Evolutionary conservation across 768 basidiomycete species (phyloP).

Genomic region (Termitomyces titanicus): DNA sequence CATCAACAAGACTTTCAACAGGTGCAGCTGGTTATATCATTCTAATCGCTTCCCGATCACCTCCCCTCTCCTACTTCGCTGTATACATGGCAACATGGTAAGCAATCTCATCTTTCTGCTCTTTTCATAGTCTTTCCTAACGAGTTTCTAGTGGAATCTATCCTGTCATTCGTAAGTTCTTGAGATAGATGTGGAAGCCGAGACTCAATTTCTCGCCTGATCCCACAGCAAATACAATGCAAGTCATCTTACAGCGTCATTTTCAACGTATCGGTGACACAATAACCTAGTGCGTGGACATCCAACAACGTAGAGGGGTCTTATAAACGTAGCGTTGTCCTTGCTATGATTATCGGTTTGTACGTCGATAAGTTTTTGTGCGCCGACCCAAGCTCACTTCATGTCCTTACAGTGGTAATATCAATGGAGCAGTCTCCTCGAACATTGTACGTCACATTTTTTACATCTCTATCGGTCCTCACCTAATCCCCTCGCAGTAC

Average conservation of each 20-base stretch:
- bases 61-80: conserved; percentile 68
- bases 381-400: not conserved
- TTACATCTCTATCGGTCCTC: not conserved
- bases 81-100: conserved; percentile 69
- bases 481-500: conserved; percentile 37
- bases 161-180: conserved; percentile 59
- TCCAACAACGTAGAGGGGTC: conserved; percentile 73
- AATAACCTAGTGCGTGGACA: conserved; percentile 43
- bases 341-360: conserved; percentile 70
- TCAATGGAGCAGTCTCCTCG: conserved; percentile 75
- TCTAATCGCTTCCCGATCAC: conserved; percentile 55
- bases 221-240: conserved; percentile 54
- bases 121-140: not conserved
- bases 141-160: conserved; percentile 59
- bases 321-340: conserved; percentile 70
- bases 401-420: conserved; percentile 48
- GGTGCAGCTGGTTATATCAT: conserved; percentile 69
- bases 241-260: not conserved
- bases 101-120: conserved; percentile 15
- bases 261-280: not conserved
- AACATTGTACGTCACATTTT: conserved; percentile 54
- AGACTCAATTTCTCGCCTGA: not conserved
- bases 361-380: conserved; percentile 24
- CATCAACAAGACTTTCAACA: conserved; percentile 15
- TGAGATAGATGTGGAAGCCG: not conserved